Base-by-base conservation (phyloP, 257 asterid species). In the Petrea volubilis region DNA sequence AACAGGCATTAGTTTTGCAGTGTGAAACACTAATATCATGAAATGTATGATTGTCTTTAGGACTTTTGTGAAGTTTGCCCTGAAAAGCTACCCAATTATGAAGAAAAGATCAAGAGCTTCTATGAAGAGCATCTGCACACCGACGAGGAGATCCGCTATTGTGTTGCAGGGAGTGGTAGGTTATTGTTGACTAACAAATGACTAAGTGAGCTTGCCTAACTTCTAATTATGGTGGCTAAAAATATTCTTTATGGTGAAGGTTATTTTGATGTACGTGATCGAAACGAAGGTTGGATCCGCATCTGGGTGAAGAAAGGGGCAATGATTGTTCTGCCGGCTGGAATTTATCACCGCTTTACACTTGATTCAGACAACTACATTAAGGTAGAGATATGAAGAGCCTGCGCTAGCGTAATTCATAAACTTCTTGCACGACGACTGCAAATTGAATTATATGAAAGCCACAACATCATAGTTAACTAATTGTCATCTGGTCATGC, bases 61-160 rank as follows among this genome's bases (percentile, higher is more conserved):
- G 95, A 90, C 83, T 86, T 90, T 31, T 79, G 88, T 53, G 95
- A 88, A 63, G 89, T 90, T 79, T 82, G 83, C 83, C 92, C 89
- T 2, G 92, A 90, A 31, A 88, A 88, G 78, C 56, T 90, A 60
- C 91, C 91, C 1, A 87, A 90, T 46, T 90, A 90, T 59, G 95
- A 90, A 58, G 79, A 87, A 85, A 90, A 88, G 78, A 87, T 90
- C 44, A 90, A 90, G 75, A 88, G 40, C 73, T 90, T 90, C 66
- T 90, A 50, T 34, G 93, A 90, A 78, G 95, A 90, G 60, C 95
- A 88, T 68, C 91, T 87, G 56, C 96, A 87, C 85, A 90, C 95
- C 1, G 96, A 90, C 53, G 95, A 90, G 82, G 95, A 90, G 79
- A 90, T 90, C 74, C 95, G 95, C 51, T 90, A 90, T 55, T 87